Base-by-base conservation (phyloP, 1,284 basidiomycete species). In the Cutaneotrichosporon cavernicola region DNA sequence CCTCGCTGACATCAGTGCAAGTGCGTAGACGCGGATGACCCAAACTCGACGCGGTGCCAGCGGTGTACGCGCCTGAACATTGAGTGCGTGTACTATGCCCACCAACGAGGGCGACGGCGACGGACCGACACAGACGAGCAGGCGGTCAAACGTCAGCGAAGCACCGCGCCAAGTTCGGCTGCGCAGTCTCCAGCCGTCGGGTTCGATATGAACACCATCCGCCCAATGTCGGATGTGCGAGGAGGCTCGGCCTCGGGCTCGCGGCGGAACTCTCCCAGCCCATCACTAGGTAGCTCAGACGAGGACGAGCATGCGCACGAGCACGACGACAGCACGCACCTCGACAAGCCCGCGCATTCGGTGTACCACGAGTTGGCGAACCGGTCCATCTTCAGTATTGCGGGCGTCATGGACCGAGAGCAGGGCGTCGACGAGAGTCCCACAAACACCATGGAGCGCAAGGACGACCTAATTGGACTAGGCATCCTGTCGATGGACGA, bases 361-460 rank as follows among this genome's bases (percentile, higher is more conserved):
- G 68, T 69, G 5, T 69, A 69, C 46, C 64, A 69, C 51, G 68
- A 62, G 16, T 64, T 69, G 22, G 68, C 68, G 22, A 53, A 69
- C 46, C 58, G 68, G 4, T 62, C 64, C 5, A 62, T 65, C 11
- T 69, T 69, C 56, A 65, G 64, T 7, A 69, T 69, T 40, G 68
- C 68, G 2, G 68, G 68, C 5, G 68, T 65, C 5, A 65, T 69
- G 68, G 66, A 69, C 8, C 62, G 58, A 31, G 53, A 65, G 21
- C 30, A n/a, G 26, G 51, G 51, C 26, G 31, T 31, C 14, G 51
- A 53, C 26, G 31, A 31, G 31, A 53, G 51, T 9, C 51, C 51
- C 14, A 34, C 47, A 40, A 60, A 32, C 30, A 56, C 40, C 13
- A 50, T 34, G 30, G 30, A n/a, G 18, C 51, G 30, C 26, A 53